Evolutionary conservation across 2,329 filamentous ascomycete species (phyloP), one percentile per base, ranked within the genome.

Genomic region (Coleophoma eucalyptorum): DNA sequence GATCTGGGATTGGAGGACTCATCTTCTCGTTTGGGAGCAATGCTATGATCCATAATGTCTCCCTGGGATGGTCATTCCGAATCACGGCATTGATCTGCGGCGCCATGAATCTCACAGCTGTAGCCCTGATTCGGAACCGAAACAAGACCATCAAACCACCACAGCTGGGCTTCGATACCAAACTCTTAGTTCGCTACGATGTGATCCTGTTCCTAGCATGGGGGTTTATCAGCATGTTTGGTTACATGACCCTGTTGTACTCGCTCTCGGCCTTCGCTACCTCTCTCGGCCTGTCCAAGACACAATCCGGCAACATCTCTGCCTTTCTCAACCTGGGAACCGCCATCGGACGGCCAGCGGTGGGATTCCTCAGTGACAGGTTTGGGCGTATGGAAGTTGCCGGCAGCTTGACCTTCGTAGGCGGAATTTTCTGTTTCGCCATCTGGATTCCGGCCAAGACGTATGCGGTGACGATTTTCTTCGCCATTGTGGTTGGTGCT

Each of bases 1-100:
- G 81, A 0, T 74, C 72, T 32, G 81, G 81, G 0, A 58, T 80
- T 1, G 78, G 78, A 1, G 79, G 79, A 0, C 60, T 81, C 18
- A 61, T 76, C 0, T 81, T 79, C 62, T 73, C 69, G 0, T 68
- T 81, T 2, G 70, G 72, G 0, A 69, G 75, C 0, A 72, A 76
- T 47, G 71, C 76, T 0, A 79, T 82, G 67, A 77, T 84, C 32
- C 65, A 69, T 5, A 68, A 65, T 1, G 62, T 81, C 4, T 74
- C 74, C 0, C 58, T 82, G 0, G 65, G 69, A 0, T 83, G 79
- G 80, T 70, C 79, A 0, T 80, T 80, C 50, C 68, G 80, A 0
- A 73, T 79, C 4, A 51, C 46, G 2, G 55, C 51, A 4, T 19
- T 59, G 0, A 46, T 51, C 0, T 49, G 43, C 6, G 50, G 38